phyloP scores from a whole-genome alignment of 208 protist species.

The Leishmania arabica region DNA sequence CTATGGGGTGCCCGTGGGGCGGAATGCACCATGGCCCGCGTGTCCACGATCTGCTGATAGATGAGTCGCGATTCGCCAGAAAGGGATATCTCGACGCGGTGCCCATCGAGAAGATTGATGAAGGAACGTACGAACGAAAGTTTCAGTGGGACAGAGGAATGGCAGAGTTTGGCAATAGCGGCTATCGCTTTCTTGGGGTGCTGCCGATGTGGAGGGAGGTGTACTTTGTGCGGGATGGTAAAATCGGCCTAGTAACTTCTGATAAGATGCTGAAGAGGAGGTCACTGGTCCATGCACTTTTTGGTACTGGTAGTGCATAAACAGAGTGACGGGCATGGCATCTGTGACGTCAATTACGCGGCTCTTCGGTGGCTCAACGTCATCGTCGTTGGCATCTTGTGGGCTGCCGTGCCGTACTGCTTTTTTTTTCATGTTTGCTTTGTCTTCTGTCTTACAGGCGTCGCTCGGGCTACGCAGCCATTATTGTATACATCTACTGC shows the following conservation, averaged over 20 bases:
- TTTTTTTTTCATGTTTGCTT: not conserved
- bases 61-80: slow-evolving; percentile 75
- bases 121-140: slow-evolving; percentile 86
- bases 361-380: not conserved
- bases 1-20: slow-evolving; percentile 87
- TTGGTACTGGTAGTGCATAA: slow-evolving; percentile 16
- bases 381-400: not conserved
- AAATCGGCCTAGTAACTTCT: slow-evolving; percentile 77
- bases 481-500: not conserved
- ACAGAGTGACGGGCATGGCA: not conserved
- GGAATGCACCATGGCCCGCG: slow-evolving; percentile 83
- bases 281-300: slow-evolving; percentile 37
- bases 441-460: not conserved
- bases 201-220: slow-evolving; percentile 81
- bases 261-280: slow-evolving; percentile 60
- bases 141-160: slow-evolving; percentile 89
- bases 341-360: not conserved
- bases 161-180: slow-evolving; percentile 73
- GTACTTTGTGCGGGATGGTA: slow-evolving; percentile 82
- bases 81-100: slow-evolving; percentile 81
- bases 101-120: slow-evolving; percentile 82
- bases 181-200: slow-evolving; percentile 47
- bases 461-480: not conserved
- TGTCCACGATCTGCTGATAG: slow-evolving; percentile 59
- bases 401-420: not conserved